phyloP scores from a whole-genome alignment of 345 rosid species.

The Eucalyptus coolabah region DNA sequence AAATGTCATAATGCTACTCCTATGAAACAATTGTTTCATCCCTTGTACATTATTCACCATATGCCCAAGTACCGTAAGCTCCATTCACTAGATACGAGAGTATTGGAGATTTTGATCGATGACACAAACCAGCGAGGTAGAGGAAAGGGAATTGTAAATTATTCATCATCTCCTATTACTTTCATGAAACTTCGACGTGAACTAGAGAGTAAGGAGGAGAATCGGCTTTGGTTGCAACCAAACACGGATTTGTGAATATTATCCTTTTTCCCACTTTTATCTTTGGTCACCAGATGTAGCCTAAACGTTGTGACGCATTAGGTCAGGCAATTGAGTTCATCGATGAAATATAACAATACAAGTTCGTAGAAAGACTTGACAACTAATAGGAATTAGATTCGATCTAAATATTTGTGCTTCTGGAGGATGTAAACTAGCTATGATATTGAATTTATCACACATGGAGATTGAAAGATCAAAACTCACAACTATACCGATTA shows the following conservation, averaged over 20 bases:
- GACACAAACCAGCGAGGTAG: background rate
- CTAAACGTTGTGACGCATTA: background rate
- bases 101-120: rapidly evolving
- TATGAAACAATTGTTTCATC: background rate
- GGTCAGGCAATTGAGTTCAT: background rate
- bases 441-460: background rate
- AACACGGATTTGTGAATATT: background rate
- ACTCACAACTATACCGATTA: background rate
- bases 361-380: background rate
- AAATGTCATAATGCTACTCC: background rate
- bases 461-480: background rate
- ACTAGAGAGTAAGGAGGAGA: background rate
- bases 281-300: background rate
- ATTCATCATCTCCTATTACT: background rate
- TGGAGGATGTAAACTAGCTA: background rate
- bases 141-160: background rate
- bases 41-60: background rate
- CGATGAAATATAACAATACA: background rate
- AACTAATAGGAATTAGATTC: background rate
- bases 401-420: background rate
- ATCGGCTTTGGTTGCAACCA: background rate
- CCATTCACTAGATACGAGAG: background rate
- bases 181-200: background rate
- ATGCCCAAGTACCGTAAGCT: background rate
- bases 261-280: background rate